A percentile compares a stretch with the other conserved stretches of the same genome.
Evolutionary conservation across 2,329 filamentous ascomycete species (phyloP).

Genomic region (Paecilomyces dactylethromorphus): DNA sequence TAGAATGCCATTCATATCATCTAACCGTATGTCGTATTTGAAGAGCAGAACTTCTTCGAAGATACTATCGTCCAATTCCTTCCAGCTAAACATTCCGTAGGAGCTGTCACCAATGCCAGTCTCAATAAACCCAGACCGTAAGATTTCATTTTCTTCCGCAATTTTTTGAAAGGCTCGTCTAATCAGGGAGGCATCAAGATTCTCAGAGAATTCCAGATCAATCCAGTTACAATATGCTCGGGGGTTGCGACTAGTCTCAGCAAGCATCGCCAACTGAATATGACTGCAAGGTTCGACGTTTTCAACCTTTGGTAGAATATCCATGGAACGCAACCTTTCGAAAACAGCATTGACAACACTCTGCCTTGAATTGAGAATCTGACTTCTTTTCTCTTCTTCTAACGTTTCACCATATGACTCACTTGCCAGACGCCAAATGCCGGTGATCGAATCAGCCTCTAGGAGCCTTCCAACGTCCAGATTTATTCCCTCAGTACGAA

Average conservation of each 20-base stretch:
- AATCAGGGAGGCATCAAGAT: constrained; percentile 35
- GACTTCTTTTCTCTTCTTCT: constrained; percentile 1
- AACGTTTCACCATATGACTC: constrained; percentile 10
- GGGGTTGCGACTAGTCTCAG: constrained; percentile 58
- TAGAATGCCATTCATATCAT: constrained; percentile 36
- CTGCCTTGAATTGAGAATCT: constrained; percentile 11
- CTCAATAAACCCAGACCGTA: constrained; percentile 68
- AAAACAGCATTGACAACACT: constrained; percentile 20
- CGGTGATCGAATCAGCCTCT: constrained; percentile 43
- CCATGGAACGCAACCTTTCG: constrained; percentile 37
- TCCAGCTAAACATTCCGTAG: constrained; percentile 62
- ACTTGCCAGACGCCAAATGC: constrained; percentile 27
- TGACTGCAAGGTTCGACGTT: constrained; percentile 58
- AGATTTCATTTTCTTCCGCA: constrained; percentile 53
- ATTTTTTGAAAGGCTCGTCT: constrained; percentile 45
- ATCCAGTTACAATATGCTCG: constrained; percentile 73
- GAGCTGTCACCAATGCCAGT: constrained; percentile 36
- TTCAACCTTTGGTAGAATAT: constrained; percentile 16
- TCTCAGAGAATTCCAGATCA: constrained; percentile 51
- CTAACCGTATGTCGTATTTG: constrained; percentile 33
- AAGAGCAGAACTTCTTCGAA: constrained; percentile 38
- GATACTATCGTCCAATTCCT: constrained; percentile 37
- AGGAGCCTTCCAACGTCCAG: constrained; percentile 58
- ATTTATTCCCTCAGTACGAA: constrained; percentile 53
- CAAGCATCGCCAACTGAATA: constrained; percentile 73